phyloP scores from a whole-genome alignment of 768 basidiomycete genomes.

The Stropharia rugosoannulata region DNA sequence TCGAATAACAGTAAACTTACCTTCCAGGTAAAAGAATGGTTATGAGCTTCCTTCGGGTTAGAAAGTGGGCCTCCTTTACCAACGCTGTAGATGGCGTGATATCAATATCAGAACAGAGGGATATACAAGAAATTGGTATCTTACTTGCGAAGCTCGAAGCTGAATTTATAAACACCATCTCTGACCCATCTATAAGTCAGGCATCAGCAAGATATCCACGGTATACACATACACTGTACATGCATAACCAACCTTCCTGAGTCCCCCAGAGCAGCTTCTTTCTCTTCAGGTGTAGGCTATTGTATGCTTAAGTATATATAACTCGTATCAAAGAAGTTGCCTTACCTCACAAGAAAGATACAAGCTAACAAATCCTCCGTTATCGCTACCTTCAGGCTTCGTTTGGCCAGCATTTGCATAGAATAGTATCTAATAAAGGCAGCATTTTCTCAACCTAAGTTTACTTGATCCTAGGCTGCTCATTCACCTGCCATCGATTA shows the following conservation, averaged over 20 bases:
- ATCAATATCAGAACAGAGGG: background rate
- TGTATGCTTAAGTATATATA: background rate
- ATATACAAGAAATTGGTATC: background rate
- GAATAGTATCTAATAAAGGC: constrained; percentile 61
- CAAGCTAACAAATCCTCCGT: constrained; percentile 59
- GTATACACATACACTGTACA: background rate
- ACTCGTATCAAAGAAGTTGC: background rate
- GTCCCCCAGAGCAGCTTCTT: constrained; percentile 57
- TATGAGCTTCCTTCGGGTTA: constrained; percentile 75
- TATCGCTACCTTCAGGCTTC: constrained; percentile 44
- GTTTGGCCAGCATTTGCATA: constrained; percentile 78
- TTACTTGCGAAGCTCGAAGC: constrained; percentile 77
- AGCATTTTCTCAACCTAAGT: constrained; percentile 6
- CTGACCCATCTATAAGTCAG: constrained; percentile 67
- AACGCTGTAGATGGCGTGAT: constrained; percentile 21
- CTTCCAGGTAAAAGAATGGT: constrained; percentile 79
- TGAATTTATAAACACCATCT: constrained; percentile 83
- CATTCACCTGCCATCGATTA: constrained; percentile 68
- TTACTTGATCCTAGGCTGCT: background rate
- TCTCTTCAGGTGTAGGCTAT: constrained; percentile 78
- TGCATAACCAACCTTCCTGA: constrained; percentile 44
- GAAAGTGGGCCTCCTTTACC: constrained; percentile 46
- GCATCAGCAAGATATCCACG: background rate
- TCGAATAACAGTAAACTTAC: constrained; percentile 15
- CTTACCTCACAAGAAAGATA: constrained; percentile 83